Base-by-base conservation (phyloP, 306 rosid species). In the Canavalia gladiata region DNA sequence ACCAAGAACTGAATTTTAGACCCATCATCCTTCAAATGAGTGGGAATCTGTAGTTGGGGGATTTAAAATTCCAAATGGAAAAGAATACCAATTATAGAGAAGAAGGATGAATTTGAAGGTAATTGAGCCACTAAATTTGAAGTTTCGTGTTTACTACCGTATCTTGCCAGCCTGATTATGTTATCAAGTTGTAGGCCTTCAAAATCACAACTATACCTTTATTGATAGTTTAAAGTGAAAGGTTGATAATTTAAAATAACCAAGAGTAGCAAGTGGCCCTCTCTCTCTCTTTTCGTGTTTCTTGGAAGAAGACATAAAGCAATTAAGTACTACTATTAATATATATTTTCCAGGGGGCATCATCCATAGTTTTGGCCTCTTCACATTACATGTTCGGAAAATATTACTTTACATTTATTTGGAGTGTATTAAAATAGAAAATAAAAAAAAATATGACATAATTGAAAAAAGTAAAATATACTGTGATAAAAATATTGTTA, bases 291-390 rank as follows among this genome's bases (percentile, higher is more conserved):
- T 81, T 82, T 77, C 56, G 54, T 82, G 81, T 59, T 78, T 73
- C 84, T 82, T 67, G 72, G 82, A 77, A 66, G 47, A 77, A 81
- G 42, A 72, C 83, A 81, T 31, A 29, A 18, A 67, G n/a, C 59
- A 62, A 57, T 41, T 78, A 34, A 45, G 60, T 57, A 34, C 28
- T 54, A 18, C 25, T 18, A 18, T 18, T 18, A 18, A 18, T 18
- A 64, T 37, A 5, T 0, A 2, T n/a, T 59, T 18, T 25, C 39
- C 63, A 18, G 25, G 25, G 25, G 25, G 25, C 25, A 31, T 57
- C 18, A 31, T 60, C 66, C 54, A 66, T 55, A 4, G 54, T 51
- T 52, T 72, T 34, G 25, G 70, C 18, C 11, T 4, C 54, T 45
- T 76, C 3, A 56, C 25, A 18, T 50, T 31, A n/a, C 45, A 71